Evolutionary conservation across 2,329 filamentous ascomycete genomes (phyloP).

Genomic region (Seiridium cupressi): DNA sequence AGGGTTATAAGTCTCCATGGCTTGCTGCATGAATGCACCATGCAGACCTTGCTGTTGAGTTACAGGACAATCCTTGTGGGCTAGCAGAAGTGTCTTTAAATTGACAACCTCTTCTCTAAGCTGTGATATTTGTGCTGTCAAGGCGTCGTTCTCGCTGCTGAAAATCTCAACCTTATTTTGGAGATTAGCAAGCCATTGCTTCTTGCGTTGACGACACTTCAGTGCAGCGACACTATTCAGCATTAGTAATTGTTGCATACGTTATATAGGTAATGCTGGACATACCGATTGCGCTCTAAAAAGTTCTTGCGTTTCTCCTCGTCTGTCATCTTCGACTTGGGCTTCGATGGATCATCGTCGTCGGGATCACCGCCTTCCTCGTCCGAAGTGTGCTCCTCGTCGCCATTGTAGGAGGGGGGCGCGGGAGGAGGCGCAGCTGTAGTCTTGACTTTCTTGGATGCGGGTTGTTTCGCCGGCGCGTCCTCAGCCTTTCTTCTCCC

Average conservation of each 20-base stretch:
- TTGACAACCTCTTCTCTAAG: slow-evolving; percentile 92
- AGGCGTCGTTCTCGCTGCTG: slow-evolving; percentile 83
- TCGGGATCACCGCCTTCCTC: slow-evolving; percentile 45
- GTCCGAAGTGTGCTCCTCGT: slow-evolving; percentile 48
- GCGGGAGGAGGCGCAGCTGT: slow-evolving; percentile 13
- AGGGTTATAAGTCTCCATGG: slow-evolving; percentile 52
- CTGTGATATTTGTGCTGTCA: slow-evolving; percentile 79
- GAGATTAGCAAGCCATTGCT: slow-evolving; percentile 95
- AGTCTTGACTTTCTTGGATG: slow-evolving; percentile 69
- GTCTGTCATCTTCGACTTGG: slow-evolving; percentile 85
- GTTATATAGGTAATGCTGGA: slow-evolving; percentile 12
- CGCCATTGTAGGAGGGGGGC: slow-evolving; percentile 28
- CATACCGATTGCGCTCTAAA: slow-evolving; percentile 89
- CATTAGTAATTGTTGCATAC: neutral
- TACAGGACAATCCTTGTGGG: slow-evolving; percentile 94
- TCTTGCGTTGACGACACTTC: slow-evolving; percentile 97
- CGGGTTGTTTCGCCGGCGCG: slow-evolving; percentile 57
- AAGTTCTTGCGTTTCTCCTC: slow-evolving; percentile 99
- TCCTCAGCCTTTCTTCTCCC: slow-evolving; percentile 79
- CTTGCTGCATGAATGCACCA: slow-evolving; percentile 53
- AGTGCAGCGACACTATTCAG: slow-evolving; percentile 80
- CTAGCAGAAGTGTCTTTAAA: slow-evolving; percentile 86
- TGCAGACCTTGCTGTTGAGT: slow-evolving; percentile 80
- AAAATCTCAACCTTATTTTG: slow-evolving; percentile 94
- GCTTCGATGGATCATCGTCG: slow-evolving; percentile 56